Conservation (phyloP, 805 yeast genomes). For the Monosporozyma aquatica region DNA sequence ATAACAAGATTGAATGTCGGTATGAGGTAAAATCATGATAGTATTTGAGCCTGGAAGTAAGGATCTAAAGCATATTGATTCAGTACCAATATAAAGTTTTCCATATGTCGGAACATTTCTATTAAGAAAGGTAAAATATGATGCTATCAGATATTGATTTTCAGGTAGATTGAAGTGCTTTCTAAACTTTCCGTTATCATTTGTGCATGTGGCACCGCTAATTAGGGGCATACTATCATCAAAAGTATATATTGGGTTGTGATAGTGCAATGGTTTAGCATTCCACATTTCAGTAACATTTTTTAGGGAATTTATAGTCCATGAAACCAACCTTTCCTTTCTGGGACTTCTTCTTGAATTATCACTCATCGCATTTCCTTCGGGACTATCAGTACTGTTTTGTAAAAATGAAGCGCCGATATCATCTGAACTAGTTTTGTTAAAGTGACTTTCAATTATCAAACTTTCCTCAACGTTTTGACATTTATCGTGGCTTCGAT, state of each 20-base stretch:
- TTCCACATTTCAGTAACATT: slow-evolving; percentile 40
- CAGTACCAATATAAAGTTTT: slow-evolving; percentile 61
- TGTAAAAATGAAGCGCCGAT: neutral
- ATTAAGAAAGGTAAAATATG: slow-evolving; percentile 62
- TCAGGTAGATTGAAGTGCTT: slow-evolving; percentile 55
- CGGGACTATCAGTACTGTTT: neutral
- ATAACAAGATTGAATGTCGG: slow-evolving; percentile 60
- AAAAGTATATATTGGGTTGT: slow-evolving; percentile 29
- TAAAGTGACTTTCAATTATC: slow-evolving; percentile 4
- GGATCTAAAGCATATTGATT: slow-evolving; percentile 70
- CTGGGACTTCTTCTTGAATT: neutral
- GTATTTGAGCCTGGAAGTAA: slow-evolving; percentile 69
- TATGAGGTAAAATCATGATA: slow-evolving; percentile 71
- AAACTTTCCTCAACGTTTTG: slow-evolving; percentile 10
- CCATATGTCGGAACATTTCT: slow-evolving; percentile 77
- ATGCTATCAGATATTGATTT: slow-evolving; percentile 45
- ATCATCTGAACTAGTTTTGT: neutral
- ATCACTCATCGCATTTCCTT: neutral
- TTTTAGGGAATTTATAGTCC: slow-evolving; percentile 16
- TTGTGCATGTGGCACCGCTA: slow-evolving; percentile 35
- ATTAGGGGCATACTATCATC: slow-evolving; percentile 44
- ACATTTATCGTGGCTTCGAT: neutral
- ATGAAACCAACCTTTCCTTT: slow-evolving; percentile 7
- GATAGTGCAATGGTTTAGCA: slow-evolving; percentile 56
- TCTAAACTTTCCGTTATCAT: slow-evolving; percentile 51